These are phyloP conservation scores for Spatholobus suberectus DNA, from an alignment of 306 rosid species.

Conservation along the genomic window DNA sequence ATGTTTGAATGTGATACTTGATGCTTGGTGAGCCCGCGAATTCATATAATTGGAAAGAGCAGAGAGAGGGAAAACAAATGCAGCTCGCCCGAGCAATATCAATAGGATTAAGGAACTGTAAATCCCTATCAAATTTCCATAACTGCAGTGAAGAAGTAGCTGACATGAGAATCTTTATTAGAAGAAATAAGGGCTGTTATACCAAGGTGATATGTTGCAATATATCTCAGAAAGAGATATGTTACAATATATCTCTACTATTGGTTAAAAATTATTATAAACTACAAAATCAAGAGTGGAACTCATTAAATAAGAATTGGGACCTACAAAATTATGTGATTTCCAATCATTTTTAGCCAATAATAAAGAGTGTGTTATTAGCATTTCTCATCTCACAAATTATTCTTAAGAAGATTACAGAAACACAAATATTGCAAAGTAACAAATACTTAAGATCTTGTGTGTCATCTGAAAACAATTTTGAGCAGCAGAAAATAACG, in stretches of 20 bases:
- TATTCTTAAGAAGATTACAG: slow-evolving; percentile 15
- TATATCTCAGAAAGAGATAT: no score
- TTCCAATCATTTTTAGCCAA: no score
- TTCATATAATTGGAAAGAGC: slow-evolving; percentile 67
- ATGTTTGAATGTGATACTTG: slow-evolving; percentile 64
- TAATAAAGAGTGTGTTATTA: no score
- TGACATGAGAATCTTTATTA: slow-evolving; percentile 4
- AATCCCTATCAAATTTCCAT: slow-evolving; percentile 61
- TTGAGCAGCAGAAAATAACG: neutral
- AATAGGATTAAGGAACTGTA: slow-evolving; percentile 62
- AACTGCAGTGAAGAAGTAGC: slow-evolving; percentile 51
- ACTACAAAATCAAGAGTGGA: no score
- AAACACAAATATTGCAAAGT: neutral
- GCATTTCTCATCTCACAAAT: no score
- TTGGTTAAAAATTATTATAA: no score
- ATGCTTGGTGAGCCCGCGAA: slow-evolving; percentile 48
- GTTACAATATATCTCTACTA: no score
- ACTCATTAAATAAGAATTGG: no score
- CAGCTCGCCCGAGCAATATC: slow-evolving; percentile 79
- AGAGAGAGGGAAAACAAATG: slow-evolving; percentile 89
- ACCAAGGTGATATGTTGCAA: slow-evolving; percentile 17
- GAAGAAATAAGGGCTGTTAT: neutral
- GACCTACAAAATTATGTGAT: no score
- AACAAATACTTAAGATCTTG: neutral
- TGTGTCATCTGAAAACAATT: neutral